Conservation (phyloP, 768 basidiomycete genomes). For the Podaxis sp. region DNA sequence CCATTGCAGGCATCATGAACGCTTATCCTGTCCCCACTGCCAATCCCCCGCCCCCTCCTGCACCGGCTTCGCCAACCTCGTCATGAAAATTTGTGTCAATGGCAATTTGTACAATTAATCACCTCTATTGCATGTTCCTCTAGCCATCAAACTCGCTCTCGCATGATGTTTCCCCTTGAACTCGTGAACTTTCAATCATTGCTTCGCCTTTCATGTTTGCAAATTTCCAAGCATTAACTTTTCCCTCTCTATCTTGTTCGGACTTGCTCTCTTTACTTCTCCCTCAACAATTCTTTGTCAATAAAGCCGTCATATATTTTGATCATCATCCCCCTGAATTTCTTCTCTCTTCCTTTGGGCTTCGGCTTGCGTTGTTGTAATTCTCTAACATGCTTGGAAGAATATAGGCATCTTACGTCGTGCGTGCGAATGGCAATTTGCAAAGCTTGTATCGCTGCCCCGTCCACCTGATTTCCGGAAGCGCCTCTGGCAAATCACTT, state of each 20-base stretch:
- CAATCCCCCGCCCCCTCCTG: conserved; percentile 15
- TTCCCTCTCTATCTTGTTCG: too few species aligned
- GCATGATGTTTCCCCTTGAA: not conserved
- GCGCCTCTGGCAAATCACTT: conserved; percentile 2
- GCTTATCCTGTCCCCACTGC: conserved; percentile 47
- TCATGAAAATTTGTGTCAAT: conserved; percentile 5
- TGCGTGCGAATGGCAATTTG: not conserved
- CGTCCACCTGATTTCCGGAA: not conserved
- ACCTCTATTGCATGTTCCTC: conserved; percentile 10
- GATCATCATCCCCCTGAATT: not conserved
- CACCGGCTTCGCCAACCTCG: conserved; percentile 2
- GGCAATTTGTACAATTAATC: conserved; percentile 13
- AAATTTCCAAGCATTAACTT: not conserved
- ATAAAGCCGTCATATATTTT: not conserved
- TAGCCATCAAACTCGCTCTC: not conserved
- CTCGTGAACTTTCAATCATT: conserved; percentile 4
- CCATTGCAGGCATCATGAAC: conserved; percentile 61
- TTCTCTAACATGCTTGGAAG: not conserved
- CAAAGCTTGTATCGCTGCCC: not conserved
- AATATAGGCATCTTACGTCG: conserved; percentile 1
- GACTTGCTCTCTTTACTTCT: not conserved
- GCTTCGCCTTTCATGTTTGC: not conserved
- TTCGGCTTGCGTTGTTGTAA: not conserved
- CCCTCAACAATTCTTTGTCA: too few species aligned
- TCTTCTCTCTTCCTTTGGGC: conserved; percentile 3